Evolutionary conservation across 1,284 basidiomycete species (phyloP), one percentile per base, ranked within the genome.

Genomic region (Butyriboletus pseudospeciosus): DNA sequence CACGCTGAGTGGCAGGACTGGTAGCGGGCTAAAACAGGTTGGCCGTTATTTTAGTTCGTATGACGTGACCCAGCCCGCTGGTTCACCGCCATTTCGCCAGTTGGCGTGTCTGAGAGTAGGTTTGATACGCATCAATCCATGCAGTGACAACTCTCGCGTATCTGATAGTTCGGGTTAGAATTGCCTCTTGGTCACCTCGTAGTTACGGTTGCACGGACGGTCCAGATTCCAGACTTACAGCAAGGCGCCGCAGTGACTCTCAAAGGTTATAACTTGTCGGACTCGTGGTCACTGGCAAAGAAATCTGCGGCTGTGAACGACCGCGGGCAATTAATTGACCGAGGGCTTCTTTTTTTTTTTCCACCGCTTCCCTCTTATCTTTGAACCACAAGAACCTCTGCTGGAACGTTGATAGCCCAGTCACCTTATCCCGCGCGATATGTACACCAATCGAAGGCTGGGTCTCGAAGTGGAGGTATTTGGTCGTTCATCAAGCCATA

Each of bases 381-480:
- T 50, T 7, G 20, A n/a, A 39, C 26, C 36, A 20, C 20, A 20
- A 20, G 20, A 20, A 20, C 20, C 20, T 20, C 20, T 20, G 20
- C 20, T 20, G 20, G 20, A 20, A 20, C 20, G 20, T 20, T n/a
- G 26, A 25, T 40, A 14, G n/a, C 8, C 30, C n/a, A 32, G 16
- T 40, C 42, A 35, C n/a, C 36, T 51, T 26, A 16, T 41, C 25
- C 26, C 5, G 20, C 16, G 39, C 38, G 28, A 26, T 30, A 23
- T 20, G 20, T 12, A 20, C 28, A 30, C 36, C 26, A 14, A 47
- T 41, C 17, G 12, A 25, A 30, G 12, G 25, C 10, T 30, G 36
- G 37, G 55, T 47, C 47, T 45, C 36, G 61, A 53, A 64, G 58
- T 53, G 55, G 62, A 35, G 58, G 61, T 45, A 59, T 59, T 48